These are phyloP conservation scores for Multifurca ochricompacta DNA, from an alignment of 768 basidiomycete genomes.

Conservation along the genomic window DNA sequence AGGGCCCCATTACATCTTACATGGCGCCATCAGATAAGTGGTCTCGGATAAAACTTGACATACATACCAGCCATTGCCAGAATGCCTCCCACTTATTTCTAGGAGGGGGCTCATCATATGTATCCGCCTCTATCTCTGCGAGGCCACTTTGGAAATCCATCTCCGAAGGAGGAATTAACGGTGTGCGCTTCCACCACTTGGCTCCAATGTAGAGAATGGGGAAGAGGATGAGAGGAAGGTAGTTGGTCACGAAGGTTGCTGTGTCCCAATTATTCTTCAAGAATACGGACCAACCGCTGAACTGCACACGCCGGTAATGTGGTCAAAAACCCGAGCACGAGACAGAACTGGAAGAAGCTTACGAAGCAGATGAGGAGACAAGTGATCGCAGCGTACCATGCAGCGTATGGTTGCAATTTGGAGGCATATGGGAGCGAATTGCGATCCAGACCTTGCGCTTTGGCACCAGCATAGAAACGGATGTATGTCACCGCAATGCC, in stretches of 20 bases:
- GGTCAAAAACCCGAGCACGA: not conserved
- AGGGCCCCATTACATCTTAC: not conserved
- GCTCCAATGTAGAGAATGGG: constrained; percentile 62
- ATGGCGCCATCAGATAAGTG: not conserved
- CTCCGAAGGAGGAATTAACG: constrained; percentile 43
- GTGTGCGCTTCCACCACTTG: constrained; percentile 44
- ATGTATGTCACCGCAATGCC: constrained; percentile 42
- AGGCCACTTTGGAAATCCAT: constrained; percentile 78
- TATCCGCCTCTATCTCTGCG: constrained; percentile 28
- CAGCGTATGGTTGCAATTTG: constrained; percentile 62
- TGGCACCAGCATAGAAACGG: constrained; percentile 75
- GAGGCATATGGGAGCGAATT: constrained; percentile 61
- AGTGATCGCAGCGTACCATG: constrained; percentile 39
- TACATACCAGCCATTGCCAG: constrained; percentile 67
- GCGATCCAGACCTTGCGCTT: constrained; percentile 72
- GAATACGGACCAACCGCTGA: constrained; percentile 46
- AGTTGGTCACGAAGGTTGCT: constrained; percentile 73
- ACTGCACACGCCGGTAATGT: constrained; percentile 35
- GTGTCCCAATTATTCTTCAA: constrained; percentile 44
- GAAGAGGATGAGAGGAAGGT: constrained; percentile 59
- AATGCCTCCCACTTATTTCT: constrained; percentile 57
- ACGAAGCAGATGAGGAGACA: constrained; percentile 53
- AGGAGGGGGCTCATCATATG: constrained; percentile 61
- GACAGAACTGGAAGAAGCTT: constrained; percentile 23
- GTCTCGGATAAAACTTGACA: not conserved